A percentile compares a stretch with the other conserved stretches of the same genome.
phyloP scores from a whole-genome alignment of 169 alveolate genomes.

The Cryptosporidium sp. region DNA sequence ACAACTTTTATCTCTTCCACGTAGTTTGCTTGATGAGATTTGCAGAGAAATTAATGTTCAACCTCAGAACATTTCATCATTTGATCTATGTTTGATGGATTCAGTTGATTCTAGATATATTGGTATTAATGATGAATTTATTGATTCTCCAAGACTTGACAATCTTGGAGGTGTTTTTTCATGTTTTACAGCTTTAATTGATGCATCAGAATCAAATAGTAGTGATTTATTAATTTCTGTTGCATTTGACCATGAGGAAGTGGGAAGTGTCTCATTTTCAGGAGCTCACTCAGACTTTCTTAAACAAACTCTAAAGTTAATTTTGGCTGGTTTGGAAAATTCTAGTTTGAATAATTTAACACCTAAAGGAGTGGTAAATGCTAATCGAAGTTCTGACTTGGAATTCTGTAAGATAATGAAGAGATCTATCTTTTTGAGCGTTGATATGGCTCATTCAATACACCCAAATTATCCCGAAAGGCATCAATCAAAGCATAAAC shows the following conservation, averaged over 20 bases:
- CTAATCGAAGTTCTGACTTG: conserved; percentile 68
- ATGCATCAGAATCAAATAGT: conserved; percentile 78
- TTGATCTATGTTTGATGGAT: conserved; percentile 94
- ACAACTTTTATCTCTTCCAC: conserved; percentile 42
- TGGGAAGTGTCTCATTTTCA: conserved; percentile 90
- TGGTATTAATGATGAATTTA: conserved; percentile 95
- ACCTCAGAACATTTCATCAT: conserved; percentile 79
- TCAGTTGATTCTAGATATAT: conserved; percentile 87
- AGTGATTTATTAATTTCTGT: conserved; percentile 79
- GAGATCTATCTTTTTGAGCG: conserved; percentile 85
- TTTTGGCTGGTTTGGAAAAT: conserved; percentile 65
- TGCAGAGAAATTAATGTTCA: conserved; percentile 34
- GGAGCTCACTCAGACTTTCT: conserved; percentile 92
- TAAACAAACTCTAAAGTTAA: conserved; percentile 81
- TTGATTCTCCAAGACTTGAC: conserved; percentile 94
- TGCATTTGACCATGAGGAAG: conserved; percentile 95
- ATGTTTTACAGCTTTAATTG: conserved; percentile 87
- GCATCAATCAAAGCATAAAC: conserved; percentile 89
- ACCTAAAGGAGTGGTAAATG: background rate
- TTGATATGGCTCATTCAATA: conserved; percentile 97
- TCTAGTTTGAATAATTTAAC: background rate
- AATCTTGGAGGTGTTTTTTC: conserved; percentile 91
- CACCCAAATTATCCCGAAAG: conserved; percentile 97
- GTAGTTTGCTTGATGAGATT: conserved; percentile 74
- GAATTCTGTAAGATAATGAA: conserved; percentile 80